phyloP scores from a whole-genome alignment of 352 stramenopile genomes.

The Pythium graminicola region DNA sequence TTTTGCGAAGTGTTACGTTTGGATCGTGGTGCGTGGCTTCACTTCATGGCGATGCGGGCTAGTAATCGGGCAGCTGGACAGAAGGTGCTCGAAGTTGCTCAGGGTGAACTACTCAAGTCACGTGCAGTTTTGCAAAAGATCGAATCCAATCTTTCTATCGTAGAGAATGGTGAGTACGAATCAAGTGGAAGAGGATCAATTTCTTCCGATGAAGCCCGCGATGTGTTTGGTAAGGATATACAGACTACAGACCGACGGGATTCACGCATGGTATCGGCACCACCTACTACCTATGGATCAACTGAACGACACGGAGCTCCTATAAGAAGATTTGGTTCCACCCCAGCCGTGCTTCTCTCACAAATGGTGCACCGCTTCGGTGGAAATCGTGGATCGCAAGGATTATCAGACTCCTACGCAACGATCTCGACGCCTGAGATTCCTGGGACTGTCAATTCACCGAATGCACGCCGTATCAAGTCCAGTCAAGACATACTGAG shows the following conservation, averaged over 20 bases:
- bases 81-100: constrained; percentile 13
- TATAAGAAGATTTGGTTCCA: constrained; percentile 13
- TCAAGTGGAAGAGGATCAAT: background rate
- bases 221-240: background rate
- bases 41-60: constrained; percentile 14
- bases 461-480: background rate
- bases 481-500: constrained; percentile 1
- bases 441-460: background rate
- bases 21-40: constrained; percentile 16
- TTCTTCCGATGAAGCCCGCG: constrained; percentile 2
- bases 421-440: constrained; percentile 1
- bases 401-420: constrained; percentile 8
- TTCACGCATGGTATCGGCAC: constrained; percentile 1
- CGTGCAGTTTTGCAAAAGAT: constrained; percentile 17
- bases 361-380: constrained; percentile 7
- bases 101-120: constrained; percentile 18
- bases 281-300: background rate
- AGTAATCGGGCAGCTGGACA: constrained; percentile 12
- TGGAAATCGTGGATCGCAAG: background rate
- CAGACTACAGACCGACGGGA: background rate
- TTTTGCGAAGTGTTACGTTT: constrained; percentile 25
- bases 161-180: background rate
- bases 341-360: constrained; percentile 9
- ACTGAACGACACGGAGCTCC: background rate
- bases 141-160: constrained; percentile 7